Evolutionary conservation across 352 stramenopile genomes (phyloP).

Genomic region (Phytophthora aleatoria): DNA sequence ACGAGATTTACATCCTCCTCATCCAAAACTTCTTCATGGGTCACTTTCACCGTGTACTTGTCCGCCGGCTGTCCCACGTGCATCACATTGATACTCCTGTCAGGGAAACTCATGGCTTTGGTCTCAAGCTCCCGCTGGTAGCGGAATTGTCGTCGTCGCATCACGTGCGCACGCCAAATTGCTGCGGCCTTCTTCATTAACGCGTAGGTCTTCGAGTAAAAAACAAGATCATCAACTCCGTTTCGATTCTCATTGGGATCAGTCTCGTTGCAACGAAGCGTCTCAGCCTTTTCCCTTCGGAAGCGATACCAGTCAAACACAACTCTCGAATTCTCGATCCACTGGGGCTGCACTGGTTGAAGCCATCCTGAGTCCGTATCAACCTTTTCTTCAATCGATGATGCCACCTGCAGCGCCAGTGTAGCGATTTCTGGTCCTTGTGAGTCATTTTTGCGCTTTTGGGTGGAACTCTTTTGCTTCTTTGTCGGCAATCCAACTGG

Average conservation of each 20-base stretch:
- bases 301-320: conserved; percentile 42
- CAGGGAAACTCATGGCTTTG: conserved; percentile 22
- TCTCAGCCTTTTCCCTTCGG: conserved; percentile 26
- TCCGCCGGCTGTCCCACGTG: conserved; percentile 20
- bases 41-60: conserved; percentile 4
- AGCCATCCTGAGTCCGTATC: conserved; percentile 8
- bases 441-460: conserved; percentile 6
- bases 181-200: conserved; percentile 53
- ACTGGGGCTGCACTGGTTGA: conserved; percentile 27
- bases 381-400: neutral
- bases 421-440: neutral
- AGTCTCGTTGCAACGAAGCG: conserved; percentile 11
- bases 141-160: conserved; percentile 25
- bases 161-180: conserved; percentile 47
- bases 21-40: conserved; percentile 11
- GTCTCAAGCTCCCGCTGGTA: conserved; percentile 16
- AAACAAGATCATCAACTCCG: conserved; percentile 42
- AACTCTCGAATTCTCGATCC: conserved; percentile 22
- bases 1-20: conserved; percentile 33
- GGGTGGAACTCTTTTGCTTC: neutral
- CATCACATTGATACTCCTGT: conserved; percentile 39
- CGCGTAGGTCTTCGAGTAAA: conserved; percentile 52
- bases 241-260: conserved; percentile 1
- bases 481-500: conserved; percentile 5
- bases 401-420: neutral